Evolutionary conservation across 179 eudicot species (phyloP), one percentile per base, ranked within the genome.

Genomic region (Amaranthus tricolor): DNA sequence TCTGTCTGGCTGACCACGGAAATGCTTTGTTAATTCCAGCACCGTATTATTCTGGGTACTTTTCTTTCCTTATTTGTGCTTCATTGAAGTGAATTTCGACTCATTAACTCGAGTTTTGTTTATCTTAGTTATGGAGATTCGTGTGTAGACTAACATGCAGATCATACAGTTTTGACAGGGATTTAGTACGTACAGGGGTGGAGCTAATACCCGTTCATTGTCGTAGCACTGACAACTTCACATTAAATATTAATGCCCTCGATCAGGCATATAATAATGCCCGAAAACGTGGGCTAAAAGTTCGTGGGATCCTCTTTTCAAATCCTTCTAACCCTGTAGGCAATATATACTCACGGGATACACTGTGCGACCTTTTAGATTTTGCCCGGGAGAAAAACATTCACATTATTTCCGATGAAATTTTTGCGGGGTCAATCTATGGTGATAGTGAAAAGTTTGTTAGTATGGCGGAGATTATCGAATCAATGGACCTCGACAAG

Each of bases 291-390:
- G 98, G 97, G 12, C 86, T 83, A 70, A 91, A 83, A 78, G 88
- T 93, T 74, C 86, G 91, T 19, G 97, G 96, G 62, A 85, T 93
- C 73, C 85, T 93, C 50, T 74, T 93, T 53, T 80, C 95, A 52
- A 91, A 93, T 83, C 98, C 95, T 65, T 88, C 89, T 49, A 93
- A 93, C 72, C 98, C 98, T 20, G 87, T 87, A 12, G 98, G 98
- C 31, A 91, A 81, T 77, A 31, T 91, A 67, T 80, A 89, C 55
- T 76, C 77, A 44, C 78, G 85, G 50, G 97, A 93, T 50, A 84
- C 81, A 63, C 88, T 93, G 62, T 84, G 72, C 21, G 65, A 61
- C 72, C 82, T 93, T 76, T 73, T 93, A 62, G 93, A 88, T 72
- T 93, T 91, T 68, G 90, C 97, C 13, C 76, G 89, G 71, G 97